These are phyloP conservation scores for Boletus fagicola DNA, from an alignment of 768 basidiomycete species.

Conservation along the genomic window DNA sequence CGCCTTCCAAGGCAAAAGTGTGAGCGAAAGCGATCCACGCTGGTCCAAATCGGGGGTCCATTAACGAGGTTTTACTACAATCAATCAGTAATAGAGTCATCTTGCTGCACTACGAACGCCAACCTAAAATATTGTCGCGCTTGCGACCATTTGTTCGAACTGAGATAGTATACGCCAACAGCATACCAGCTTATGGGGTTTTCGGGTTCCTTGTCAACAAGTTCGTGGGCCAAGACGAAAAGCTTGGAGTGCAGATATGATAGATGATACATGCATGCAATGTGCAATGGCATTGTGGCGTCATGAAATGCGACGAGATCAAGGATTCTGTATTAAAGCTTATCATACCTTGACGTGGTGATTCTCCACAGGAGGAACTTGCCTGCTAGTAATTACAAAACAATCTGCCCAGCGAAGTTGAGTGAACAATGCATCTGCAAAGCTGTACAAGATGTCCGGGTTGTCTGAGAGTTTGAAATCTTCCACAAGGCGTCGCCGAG, in stretches of 20 bases:
- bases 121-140: conserved; percentile 95
- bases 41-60: conserved; percentile 95
- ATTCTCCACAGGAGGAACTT: conserved; percentile 3
- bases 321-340: conserved; percentile 60
- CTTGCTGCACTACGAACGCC: conserved; percentile 11
- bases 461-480: conserved; percentile 88
- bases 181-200: conserved; percentile 97
- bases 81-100: conserved; percentile 8
- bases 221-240: conserved; percentile 94
- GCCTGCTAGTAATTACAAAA: conserved; percentile 83
- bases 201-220: conserved; percentile 93
- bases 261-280: conserved; percentile 98
- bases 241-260: conserved; percentile 88
- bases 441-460: conserved; percentile 86
- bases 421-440: conserved; percentile 86
- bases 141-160: conserved; percentile 82
- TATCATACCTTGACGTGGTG: background rate
- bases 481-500: conserved; percentile 74
- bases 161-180: conserved; percentile 95
- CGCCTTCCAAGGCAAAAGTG: conserved; percentile 94
- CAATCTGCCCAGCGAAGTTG: conserved; percentile 95
- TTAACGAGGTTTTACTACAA: conserved; percentile 86
- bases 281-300: conserved; percentile 88
- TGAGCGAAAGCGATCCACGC: conserved; percentile 99
- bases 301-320: conserved; percentile 82